Base-by-base conservation (phyloP, 257 asterid species). In the Capsicum baccatum region DNA sequence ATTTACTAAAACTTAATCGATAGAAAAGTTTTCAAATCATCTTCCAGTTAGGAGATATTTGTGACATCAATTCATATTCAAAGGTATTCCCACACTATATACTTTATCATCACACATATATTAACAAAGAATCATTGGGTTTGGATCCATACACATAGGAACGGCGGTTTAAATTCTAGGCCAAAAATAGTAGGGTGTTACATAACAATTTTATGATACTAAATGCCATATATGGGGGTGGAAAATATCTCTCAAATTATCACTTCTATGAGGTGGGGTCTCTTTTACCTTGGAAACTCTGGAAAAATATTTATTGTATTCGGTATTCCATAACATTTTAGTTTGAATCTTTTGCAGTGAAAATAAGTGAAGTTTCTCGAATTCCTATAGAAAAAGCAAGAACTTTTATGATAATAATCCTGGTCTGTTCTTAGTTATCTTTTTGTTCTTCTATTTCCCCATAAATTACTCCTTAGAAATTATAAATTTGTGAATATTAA, bases 361-460 rank as follows among this genome's bases (percentile, higher is more conserved):
- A 89, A 85, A 85, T 82, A 86, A 87, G 83, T 82, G 92, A 92
- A 78, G 85, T 69, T 85, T 76, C 89, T 80, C 87, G 89, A 73
- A 74, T 85, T 87, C 89, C 59, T 44, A 90, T 89, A 74, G 98
- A 94, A 93, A 89, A 82, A 84, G 76, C 83, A 90, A 63, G 85
- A 67, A 85, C 86, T 86, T 85, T 55, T 90, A 82, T 60, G 97
- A 91, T 83, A 94, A 90, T 69, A 89, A 84, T 88, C 89, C 87
- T 83, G 92, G 97, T 94, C 89, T 86, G 87, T 86, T 57, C 55
- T 33, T 83, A 37, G 79, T 33, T 62, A 14, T 83, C 42, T 39
- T 13, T 66, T 76, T 54, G 19, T 54, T 76, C 64, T 54, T 50
- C 64, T 78, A 48, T 26, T 52, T 54, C 62, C 64, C 62, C 15